These are phyloP conservation scores for Golubevia pallescens DNA, from an alignment of 1,284 basidiomycete species.

Conservation along the genomic window DNA sequence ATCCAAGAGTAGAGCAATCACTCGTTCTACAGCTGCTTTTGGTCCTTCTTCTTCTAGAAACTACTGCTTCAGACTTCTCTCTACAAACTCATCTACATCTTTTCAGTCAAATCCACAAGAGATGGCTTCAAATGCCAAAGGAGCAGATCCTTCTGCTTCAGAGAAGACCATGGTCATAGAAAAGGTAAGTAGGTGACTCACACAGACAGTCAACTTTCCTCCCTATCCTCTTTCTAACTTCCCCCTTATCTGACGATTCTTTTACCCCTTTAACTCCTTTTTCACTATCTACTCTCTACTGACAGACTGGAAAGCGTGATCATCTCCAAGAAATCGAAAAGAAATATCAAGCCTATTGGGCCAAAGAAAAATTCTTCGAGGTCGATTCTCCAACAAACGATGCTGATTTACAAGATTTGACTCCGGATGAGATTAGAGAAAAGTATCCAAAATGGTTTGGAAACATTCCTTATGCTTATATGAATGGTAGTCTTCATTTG, in stretches of 20 bases:
- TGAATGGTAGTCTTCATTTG: slow-evolving; percentile 96
- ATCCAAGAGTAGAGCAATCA: background rate
- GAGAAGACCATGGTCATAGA: too few relatives aligned
- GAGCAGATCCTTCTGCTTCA: too few relatives aligned
- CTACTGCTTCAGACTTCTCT: background rate
- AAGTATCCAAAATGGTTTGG: slow-evolving; percentile 96
- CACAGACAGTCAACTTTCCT: too few relatives aligned
- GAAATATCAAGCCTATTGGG: slow-evolving; percentile 83
- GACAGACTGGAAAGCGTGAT: slow-evolving; percentile 83
- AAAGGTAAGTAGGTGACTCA: too few relatives aligned
- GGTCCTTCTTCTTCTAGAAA: background rate
- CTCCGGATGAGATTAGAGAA: slow-evolving; percentile 67
- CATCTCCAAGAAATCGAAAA: slow-evolving; percentile 81
- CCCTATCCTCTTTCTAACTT: too few relatives aligned
- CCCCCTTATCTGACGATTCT: too few relatives aligned
- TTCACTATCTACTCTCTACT: background rate
- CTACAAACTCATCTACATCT: background rate
- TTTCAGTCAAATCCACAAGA: background rate
- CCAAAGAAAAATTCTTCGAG: slow-evolving; percentile 73
- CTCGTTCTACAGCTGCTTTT: background rate
- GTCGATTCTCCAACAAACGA: slow-evolving; percentile 78
- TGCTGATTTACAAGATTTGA: slow-evolving; percentile 72
- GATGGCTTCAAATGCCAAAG: background rate
- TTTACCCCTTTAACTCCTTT: background rate
- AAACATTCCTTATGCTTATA: slow-evolving; percentile 87